Evolutionary conservation across 2,329 filamentous ascomycete species (phyloP).

Genomic region (Claviceps lovelessii): DNA sequence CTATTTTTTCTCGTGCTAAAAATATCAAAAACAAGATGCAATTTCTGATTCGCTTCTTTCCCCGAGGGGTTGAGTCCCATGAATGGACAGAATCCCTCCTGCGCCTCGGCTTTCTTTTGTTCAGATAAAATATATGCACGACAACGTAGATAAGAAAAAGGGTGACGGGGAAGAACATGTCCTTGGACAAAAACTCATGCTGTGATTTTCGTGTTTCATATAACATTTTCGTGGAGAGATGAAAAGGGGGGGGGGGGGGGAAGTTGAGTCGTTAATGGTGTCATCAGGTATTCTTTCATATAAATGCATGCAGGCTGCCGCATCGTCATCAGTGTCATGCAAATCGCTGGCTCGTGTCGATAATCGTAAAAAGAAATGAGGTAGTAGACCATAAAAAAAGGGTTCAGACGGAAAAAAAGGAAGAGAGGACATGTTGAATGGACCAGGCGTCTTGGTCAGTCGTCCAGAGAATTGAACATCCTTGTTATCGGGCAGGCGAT

Average conservation of each 20-base stretch:
- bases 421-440: neutral
- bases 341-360: conserved; percentile 3
- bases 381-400: neutral
- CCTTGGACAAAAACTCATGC: neutral
- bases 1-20: too few species aligned
- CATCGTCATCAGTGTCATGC: conserved; percentile 3
- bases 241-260: neutral
- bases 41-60: too few species aligned
- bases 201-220: neutral
- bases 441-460: neutral
- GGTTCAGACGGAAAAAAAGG: neutral
- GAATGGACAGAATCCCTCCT: neutral
- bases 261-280: neutral
- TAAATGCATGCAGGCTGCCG: neutral
- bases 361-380: neutral
- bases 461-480: neutral
- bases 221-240: neutral
- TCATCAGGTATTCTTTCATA: neutral
- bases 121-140: neutral
- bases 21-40: neutral
- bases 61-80: neutral
- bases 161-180: neutral
- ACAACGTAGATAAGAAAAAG: neutral
- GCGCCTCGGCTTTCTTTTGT: neutral
- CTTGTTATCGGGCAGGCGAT: conserved; percentile 9